Conservation (phyloP, 2,329 filamentous ascomycete genomes). For the Alternaria infectoria region DNA sequence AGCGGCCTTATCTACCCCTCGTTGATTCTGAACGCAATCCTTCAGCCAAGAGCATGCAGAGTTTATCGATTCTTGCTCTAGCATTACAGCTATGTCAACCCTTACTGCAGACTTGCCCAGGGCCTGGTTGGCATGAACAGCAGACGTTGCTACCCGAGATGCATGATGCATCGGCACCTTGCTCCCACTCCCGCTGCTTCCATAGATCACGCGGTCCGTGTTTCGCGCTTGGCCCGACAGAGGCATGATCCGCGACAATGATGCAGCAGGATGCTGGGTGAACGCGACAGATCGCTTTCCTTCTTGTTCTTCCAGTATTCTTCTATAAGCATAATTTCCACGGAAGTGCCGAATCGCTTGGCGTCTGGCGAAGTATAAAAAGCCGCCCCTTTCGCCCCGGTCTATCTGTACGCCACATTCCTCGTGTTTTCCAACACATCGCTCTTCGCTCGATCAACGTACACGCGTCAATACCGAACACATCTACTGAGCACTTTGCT, state of each 20-base stretch:
- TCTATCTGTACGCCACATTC: neutral
- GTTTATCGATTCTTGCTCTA: neutral
- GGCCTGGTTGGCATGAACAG: neutral
- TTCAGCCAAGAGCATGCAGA: neutral
- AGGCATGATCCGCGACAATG: neutral
- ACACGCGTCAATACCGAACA: neutral
- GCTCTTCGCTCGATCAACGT: neutral
- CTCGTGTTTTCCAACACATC: neutral
- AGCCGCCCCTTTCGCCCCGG: neutral
- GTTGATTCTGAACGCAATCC: neutral
- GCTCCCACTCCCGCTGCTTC: neutral
- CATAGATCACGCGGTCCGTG: neutral
- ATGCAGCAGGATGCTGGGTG: neutral
- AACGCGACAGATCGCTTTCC: neutral
- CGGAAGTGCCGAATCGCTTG: neutral
- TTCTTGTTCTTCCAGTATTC: neutral
- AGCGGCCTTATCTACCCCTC: neutral
- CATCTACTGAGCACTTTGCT: neutral
- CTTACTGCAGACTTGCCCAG: neutral
- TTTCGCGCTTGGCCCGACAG: neutral
- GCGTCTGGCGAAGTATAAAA: neutral
- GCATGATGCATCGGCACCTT: neutral
- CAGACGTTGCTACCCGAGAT: neutral
- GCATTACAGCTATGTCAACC: neutral
- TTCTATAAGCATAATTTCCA: neutral